Conservation (phyloP, 1,284 basidiomycete genomes). For the Trichosporon ovoides region DNA sequence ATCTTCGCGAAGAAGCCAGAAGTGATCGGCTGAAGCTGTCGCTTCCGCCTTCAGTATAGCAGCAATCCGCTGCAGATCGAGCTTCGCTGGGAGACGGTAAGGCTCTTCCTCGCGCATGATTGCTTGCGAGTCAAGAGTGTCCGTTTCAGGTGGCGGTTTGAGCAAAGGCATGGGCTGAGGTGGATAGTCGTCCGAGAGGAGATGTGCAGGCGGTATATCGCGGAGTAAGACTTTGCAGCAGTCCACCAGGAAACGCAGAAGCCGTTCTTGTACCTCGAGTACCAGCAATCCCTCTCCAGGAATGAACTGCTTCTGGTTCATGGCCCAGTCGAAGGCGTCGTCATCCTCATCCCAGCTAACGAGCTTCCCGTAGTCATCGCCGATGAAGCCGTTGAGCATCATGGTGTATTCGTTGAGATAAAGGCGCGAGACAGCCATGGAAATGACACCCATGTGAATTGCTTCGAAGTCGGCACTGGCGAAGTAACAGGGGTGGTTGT, state of each 20-base stretch:
- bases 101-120: conserved; percentile 6
- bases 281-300: conserved; percentile 1
- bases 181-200: neutral
- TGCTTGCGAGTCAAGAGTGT: neutral
- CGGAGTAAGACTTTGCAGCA: conserved; percentile 6
- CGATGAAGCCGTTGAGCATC: conserved; percentile 3
- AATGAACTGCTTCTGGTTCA: neutral
- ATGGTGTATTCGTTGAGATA: neutral
- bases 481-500: conserved; percentile 5
- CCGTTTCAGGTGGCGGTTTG: neutral
- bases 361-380: conserved; percentile 1
- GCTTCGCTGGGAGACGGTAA: neutral
- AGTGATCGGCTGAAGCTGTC: neutral
- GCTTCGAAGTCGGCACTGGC: neutral
- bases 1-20: conserved; percentile 8
- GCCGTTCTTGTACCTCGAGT: conserved; percentile 5
- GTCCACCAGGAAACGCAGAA: conserved; percentile 1
- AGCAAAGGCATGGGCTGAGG: neutral
- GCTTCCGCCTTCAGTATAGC: conserved; percentile 4
- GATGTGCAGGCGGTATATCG: neutral
- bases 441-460: neutral
- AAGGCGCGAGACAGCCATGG: neutral
- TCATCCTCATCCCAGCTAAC: conserved; percentile 1
- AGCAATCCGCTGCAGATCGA: neutral
- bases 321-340: neutral